A percentile compares a stretch with the other conserved stretches of the same genome.
phyloP scores from a whole-genome alignment of 176 grass and related monocot genomes.

The Avena sativa region DNA sequence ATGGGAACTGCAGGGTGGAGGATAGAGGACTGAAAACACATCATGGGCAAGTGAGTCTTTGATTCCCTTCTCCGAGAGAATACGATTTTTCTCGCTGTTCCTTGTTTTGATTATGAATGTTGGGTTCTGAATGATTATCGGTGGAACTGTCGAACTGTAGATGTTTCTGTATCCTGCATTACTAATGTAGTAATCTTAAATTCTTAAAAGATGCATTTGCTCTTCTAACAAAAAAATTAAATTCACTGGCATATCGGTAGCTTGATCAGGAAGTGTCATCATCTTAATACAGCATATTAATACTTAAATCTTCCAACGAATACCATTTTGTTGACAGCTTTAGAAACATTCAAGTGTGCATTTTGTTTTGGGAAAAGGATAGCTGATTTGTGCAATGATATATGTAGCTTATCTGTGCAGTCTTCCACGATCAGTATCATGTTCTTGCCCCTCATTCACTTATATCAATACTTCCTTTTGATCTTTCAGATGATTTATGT shows the following conservation, averaged over 20 bases:
- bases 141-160: not conserved
- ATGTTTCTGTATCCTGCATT: not conserved
- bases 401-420: not conserved
- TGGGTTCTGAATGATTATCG: not conserved
- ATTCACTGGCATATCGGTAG: not conserved
- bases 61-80: not conserved
- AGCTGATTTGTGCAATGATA: not conserved
- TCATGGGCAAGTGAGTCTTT: constrained; percentile 77
- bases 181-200: not conserved
- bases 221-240: not conserved
- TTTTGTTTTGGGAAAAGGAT: not conserved
- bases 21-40: constrained; percentile 91
- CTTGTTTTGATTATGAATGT: not conserved
- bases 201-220: not conserved
- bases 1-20: constrained; percentile 94
- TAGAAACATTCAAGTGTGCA: not conserved
- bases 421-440: constrained; percentile 8
- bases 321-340: not conserved
- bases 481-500: constrained; percentile 89
- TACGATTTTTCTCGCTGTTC: not conserved
- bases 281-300: not conserved
- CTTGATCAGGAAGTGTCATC: not conserved
- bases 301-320: not conserved
- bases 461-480: not conserved
- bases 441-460: not conserved